Percentiles rank a stretch among this genome's conserved stretches.
Evolutionary conservation across 164 flowering plant genomes (phyloP).

Genomic region (Buxus sempervirens): DNA sequence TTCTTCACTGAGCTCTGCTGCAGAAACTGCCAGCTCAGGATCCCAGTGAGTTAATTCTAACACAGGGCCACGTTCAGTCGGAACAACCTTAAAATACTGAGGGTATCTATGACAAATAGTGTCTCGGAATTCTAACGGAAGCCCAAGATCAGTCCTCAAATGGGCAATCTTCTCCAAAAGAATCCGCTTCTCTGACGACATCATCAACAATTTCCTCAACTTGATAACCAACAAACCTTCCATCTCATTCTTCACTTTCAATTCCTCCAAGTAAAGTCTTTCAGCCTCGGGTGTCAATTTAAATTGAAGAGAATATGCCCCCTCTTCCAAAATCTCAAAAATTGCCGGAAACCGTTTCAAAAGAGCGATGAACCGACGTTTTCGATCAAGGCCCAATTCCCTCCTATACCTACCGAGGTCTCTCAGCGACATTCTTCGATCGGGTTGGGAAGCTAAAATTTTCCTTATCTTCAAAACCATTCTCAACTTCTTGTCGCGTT

Average conservation of each 20-base stretch:
- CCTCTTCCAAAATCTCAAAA: slow-evolving; percentile 91
- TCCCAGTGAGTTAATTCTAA: slow-evolving; percentile 91
- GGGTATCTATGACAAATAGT: slow-evolving; percentile 81
- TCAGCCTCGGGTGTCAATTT: slow-evolving; percentile 86
- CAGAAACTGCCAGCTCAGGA: slow-evolving; percentile 86
- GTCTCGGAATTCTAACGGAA: slow-evolving; percentile 74
- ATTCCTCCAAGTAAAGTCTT: slow-evolving; percentile 71
- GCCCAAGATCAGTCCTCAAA: slow-evolving; percentile 76
- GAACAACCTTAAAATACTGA: slow-evolving; percentile 77
- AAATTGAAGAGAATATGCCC: slow-evolving; percentile 63
- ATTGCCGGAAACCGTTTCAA: slow-evolving; percentile 75
- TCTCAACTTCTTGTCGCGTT: slow-evolving; percentile 87
- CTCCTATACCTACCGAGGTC: slow-evolving; percentile 70
- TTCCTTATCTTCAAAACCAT: slow-evolving; percentile 79
- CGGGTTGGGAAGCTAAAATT: slow-evolving; percentile 73
- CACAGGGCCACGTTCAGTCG: slow-evolving; percentile 70
- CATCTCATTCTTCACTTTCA: slow-evolving; percentile 75
- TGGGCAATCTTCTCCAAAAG: slow-evolving; percentile 81
- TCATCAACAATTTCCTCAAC: slow-evolving; percentile 90
- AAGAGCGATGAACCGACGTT: slow-evolving; percentile 68
- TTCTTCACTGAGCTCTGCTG: slow-evolving; percentile 73
- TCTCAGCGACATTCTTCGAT: slow-evolving; percentile 65
- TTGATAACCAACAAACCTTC: slow-evolving; percentile 65
- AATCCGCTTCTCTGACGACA: slow-evolving; percentile 84
- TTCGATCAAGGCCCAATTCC: slow-evolving; percentile 59